phyloP scores from a whole-genome alignment of 176 grass and related monocot species.

The Chloris gayana region DNA sequence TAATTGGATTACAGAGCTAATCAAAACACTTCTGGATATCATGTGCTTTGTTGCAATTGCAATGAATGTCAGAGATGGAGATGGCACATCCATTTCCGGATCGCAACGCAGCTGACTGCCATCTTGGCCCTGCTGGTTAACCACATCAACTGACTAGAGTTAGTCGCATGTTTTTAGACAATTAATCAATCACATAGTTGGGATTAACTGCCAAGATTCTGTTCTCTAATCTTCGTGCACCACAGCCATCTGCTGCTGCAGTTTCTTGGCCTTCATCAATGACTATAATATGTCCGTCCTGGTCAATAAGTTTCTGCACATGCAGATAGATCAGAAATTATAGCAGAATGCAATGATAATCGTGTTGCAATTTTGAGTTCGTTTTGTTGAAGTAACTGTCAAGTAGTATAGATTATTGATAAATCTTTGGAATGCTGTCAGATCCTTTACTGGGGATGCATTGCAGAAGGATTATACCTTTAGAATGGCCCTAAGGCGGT shows the following conservation, averaged over 20 bases:
- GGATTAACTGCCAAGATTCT: slow-evolving; percentile 90
- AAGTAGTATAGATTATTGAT: background rate
- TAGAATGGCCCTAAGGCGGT: slow-evolving; percentile 90
- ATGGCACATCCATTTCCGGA: slow-evolving; percentile 33
- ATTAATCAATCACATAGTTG: slow-evolving; percentile 90
- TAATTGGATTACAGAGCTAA: background rate
- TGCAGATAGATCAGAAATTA: background rate
- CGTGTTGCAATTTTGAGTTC: background rate
- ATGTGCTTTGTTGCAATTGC: background rate
- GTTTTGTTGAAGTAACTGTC: background rate
- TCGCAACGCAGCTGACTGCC: background rate
- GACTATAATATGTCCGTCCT: slow-evolving; percentile 94
- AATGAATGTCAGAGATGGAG: background rate
- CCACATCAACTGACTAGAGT: slow-evolving; percentile 10
- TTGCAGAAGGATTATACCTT: slow-evolving; percentile 54
- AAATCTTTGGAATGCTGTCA: background rate
- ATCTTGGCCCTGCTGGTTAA: slow-evolving; percentile 10
- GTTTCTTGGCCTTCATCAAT: slow-evolving; percentile 72
- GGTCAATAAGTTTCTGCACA: slow-evolving; percentile 93
- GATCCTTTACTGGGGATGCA: background rate
- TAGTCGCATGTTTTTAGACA: background rate
- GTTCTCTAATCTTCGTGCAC: slow-evolving; percentile 46
- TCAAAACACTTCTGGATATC: slow-evolving; percentile 12
- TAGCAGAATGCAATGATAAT: background rate
- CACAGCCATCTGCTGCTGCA: slow-evolving; percentile 38